Base-by-base conservation (phyloP, 1,284 basidiomycete genomes). In the Schizophyllum amplum region DNA sequence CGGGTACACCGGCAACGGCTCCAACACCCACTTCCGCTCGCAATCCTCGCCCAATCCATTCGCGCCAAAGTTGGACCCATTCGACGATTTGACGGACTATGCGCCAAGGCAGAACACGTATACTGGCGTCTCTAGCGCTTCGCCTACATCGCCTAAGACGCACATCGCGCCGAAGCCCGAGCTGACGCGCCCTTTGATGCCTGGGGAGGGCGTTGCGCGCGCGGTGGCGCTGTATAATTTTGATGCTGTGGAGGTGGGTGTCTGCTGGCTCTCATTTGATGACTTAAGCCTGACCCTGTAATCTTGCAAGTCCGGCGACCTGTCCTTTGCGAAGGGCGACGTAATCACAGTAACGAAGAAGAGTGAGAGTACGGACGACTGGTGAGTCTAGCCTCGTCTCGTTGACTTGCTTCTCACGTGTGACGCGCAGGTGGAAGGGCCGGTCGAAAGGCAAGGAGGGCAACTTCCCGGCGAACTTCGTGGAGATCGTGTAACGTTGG, bases 271-370 rank as follows among this genome's bases (percentile, higher is more conserved):
- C 13, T 33, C 27, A 33, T 13, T 51, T 52, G 17, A 51, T 56
- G 21, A 13, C 55, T 47, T 20, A 56, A 33, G n/a, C 24, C 53
- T 22, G 20, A 24, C 46, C 25, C 47, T 57, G 48, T 61, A 56
- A 4, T 61, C 50, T 33, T 47, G 51, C 53, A 33, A 92, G 86
- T 64, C 75, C 11, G 92, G 90, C 1, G 94, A 97, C 71, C 68
- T 97, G 48, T 86, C 87, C 0, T 90, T 97, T 68, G 77, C 73
- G n/a, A 92, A 88, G 68, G 92, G 92, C 0, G 86, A 95, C 61
- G 79, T 94, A 17, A 86, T 97, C 56, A 78, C 74, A 9, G 78
- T 96, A 17, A 81, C 84, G 20, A 78, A 87, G 67, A 89, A 83
- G 72, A 92, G 84, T 59, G 80, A 86, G 47, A 90, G 81, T 48